phyloP scores from a whole-genome alignment of 805 yeast species.

The Pichia eremophila region DNA sequence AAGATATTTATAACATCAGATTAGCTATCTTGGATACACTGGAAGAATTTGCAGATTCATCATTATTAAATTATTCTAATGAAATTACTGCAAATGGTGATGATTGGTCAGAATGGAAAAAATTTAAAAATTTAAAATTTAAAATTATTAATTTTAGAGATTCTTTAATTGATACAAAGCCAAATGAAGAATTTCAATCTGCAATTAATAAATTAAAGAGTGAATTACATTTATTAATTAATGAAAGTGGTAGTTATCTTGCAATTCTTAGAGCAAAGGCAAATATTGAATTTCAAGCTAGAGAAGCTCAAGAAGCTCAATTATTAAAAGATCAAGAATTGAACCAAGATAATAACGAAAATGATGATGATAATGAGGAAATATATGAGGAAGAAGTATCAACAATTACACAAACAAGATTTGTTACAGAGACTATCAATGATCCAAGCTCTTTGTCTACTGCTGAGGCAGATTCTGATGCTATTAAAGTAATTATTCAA shows the following conservation, averaged over 20 bases:
- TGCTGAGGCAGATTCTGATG: not conserved
- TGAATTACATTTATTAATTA: constrained; percentile 40
- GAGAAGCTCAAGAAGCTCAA: constrained; percentile 35
- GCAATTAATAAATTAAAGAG: constrained; percentile 31
- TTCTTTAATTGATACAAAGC: constrained; percentile 30
- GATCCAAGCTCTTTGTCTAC: too few relatives aligned
- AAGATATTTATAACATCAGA: constrained; percentile 25
- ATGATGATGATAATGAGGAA: constrained; percentile 1
- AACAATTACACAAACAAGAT: not conserved
- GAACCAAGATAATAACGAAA: constrained; percentile 1
- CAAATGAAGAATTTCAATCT: constrained; percentile 18
- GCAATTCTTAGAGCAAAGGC: constrained; percentile 49
- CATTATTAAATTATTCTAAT: constrained; percentile 55
- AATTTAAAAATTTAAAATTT: constrained; percentile 48
- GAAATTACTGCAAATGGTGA: constrained; percentile 39
- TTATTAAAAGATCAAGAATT: constrained; percentile 7
- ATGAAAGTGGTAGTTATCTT: constrained; percentile 56
- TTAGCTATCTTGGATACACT: constrained; percentile 49
- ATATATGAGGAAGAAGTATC: constrained; percentile 5
- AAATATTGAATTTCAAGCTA: constrained; percentile 44
- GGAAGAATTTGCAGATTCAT: constrained; percentile 65
- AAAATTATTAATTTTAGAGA: constrained; percentile 49
- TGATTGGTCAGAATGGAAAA: constrained; percentile 51
- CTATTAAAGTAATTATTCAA: constrained; percentile 1
- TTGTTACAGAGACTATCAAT: not conserved